These are phyloP conservation scores for Saposhnikovia divaricata DNA, from an alignment of 129 eudicot genomes.

Conservation along the genomic window DNA sequence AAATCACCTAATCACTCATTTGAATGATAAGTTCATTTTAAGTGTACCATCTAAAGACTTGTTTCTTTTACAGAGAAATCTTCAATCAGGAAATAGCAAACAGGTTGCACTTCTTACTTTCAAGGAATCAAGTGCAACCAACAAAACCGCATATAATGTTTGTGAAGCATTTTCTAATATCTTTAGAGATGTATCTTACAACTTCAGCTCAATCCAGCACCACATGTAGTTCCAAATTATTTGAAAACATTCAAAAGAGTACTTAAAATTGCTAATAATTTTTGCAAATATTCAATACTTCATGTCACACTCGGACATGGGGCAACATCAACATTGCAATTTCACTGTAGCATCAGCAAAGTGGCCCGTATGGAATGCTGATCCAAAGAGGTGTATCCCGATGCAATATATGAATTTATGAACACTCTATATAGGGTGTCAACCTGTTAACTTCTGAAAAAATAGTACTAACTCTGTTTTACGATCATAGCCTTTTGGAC, in stretches of 20 bases:
- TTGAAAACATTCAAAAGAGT: neutral
- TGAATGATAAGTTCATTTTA: neutral
- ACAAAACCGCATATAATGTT: too few species aligned
- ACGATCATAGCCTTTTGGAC: too few species aligned
- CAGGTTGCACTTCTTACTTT: neutral
- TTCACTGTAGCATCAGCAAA: constrained; percentile 39
- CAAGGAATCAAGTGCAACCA: neutral
- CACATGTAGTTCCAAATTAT: neutral
- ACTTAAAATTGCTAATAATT: constrained; percentile 3
- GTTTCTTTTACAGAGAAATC: too few species aligned
- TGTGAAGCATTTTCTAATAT: neutral
- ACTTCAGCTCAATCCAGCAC: neutral
- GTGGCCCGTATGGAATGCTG: constrained; percentile 44
- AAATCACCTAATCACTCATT: neutral
- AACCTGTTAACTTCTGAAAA: neutral
- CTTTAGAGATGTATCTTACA: neutral
- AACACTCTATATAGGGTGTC: neutral
- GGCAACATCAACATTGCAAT: constrained; percentile 23
- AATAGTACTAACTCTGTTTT: too few species aligned
- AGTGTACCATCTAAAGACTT: neutral
- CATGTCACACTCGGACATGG: constrained; percentile 31
- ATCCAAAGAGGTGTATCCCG: constrained; percentile 51
- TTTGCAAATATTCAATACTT: constrained; percentile 29
- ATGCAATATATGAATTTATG: constrained; percentile 22
- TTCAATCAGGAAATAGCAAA: neutral